A percentile compares a stretch with the other conserved stretches of the same genome.
Evolutionary conservation across 345 rosid genomes (phyloP).

Genomic region (Kernera saxatilis): DNA sequence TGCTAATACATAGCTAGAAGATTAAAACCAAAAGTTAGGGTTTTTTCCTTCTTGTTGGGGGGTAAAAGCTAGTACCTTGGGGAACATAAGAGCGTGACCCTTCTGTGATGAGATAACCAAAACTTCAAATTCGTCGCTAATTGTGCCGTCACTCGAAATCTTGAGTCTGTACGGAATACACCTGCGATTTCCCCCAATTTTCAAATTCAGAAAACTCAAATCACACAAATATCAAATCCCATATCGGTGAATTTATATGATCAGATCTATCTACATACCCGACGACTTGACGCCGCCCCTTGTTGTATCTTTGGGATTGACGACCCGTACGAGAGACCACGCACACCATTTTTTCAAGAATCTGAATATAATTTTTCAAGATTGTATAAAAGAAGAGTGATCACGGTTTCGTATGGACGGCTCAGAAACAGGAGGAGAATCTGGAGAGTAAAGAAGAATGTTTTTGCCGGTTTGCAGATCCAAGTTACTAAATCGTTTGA

Average conservation of each 20-base stretch:
- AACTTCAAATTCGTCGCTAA: conserved; percentile 52
- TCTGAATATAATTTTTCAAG: background rate
- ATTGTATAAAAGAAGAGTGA: background rate
- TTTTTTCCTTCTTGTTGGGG: background rate
- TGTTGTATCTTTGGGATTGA: conserved; percentile 60
- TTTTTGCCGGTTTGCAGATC: background rate
- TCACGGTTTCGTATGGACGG: background rate
- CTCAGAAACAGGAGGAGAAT: background rate
- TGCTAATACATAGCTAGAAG: background rate
- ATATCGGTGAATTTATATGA: background rate
- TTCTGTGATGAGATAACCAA: conserved; percentile 77
- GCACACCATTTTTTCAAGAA: conserved; percentile 39
- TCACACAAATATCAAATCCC: background rate
- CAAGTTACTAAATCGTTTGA: background rate
- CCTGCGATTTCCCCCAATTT: conserved; percentile 29
- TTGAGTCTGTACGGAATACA: conserved; percentile 75
- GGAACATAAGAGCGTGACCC: conserved; percentile 76
- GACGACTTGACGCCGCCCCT: conserved; percentile 81
- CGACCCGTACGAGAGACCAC: conserved; percentile 73
- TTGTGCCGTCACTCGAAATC: conserved; percentile 27
- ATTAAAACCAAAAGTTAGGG: background rate
- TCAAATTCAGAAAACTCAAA: background rate
- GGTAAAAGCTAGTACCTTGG: conserved; percentile 47
- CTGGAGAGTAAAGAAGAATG: background rate
- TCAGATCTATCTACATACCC: conserved; percentile 44